Conservation (phyloP, 495 filamentous ascomycete genomes). For the Aspergillus cavernicola region DNA sequence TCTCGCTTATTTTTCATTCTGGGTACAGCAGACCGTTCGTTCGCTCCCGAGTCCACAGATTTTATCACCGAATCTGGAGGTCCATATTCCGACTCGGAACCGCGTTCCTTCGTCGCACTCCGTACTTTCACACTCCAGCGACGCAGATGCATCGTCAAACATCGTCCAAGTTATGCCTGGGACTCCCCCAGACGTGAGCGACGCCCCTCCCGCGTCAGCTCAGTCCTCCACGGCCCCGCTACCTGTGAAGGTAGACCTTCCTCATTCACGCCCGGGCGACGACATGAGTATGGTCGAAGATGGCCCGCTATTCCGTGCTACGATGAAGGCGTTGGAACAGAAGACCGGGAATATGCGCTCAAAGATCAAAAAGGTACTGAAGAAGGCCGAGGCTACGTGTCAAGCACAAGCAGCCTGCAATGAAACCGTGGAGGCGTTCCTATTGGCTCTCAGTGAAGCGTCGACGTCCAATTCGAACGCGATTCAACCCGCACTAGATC, state of each 20-base stretch:
- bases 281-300: constrained; percentile 86
- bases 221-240: constrained; percentile 42
- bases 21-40: constrained; percentile 69
- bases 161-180: constrained; percentile 55
- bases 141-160: constrained; percentile 50
- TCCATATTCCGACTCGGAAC: constrained; percentile 69
- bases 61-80: constrained; percentile 64
- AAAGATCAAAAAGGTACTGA: constrained; percentile 94
- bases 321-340: constrained; percentile 93
- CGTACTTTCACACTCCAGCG: constrained; percentile 71
- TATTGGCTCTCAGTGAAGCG: constrained; percentile 83
- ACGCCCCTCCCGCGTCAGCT: constrained; percentile 44
- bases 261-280: constrained; percentile 80
- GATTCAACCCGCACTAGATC: constrained; percentile 90
- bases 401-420: constrained; percentile 78
- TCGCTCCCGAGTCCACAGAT: constrained; percentile 38
- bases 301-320: constrained; percentile 92
- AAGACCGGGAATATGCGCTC: constrained; percentile 92
- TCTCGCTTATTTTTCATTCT: constrained; percentile 88
- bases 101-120: constrained; percentile 81
- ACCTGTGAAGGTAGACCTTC: constrained; percentile 79
- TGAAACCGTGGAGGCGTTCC: constrained; percentile 74
- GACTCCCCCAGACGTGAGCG: constrained; percentile 55
- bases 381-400: constrained; percentile 82
- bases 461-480: constrained; percentile 90